Percentiles rank a stretch among this genome's conserved stretches.
Evolutionary conservation across 1,284 basidiomycete species (phyloP).

Genomic region (Leccinum glutinopallens): DNA sequence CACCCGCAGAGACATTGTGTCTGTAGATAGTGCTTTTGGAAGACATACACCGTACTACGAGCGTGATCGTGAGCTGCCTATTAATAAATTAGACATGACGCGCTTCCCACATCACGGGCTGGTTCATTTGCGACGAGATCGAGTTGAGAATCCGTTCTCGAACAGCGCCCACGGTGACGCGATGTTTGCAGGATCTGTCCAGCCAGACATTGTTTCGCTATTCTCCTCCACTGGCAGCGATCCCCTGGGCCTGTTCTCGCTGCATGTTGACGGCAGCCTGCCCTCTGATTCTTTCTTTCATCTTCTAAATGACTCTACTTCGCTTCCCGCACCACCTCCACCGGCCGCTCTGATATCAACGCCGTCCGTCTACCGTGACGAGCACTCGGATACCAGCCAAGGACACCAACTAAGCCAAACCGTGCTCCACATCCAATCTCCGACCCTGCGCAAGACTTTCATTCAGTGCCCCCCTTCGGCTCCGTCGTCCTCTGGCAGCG

Average conservation of each 20-base stretch:
- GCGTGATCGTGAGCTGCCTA: background rate
- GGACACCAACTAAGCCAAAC: conserved; percentile 60
- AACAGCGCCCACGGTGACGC: conserved; percentile 3
- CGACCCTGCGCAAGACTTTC: conserved; percentile 67
- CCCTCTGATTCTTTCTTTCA: conserved; percentile 68
- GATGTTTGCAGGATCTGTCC: conserved; percentile 59
- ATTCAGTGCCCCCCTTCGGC: conserved; percentile 55
- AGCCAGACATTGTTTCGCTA: conserved; percentile 70
- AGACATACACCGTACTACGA: background rate
- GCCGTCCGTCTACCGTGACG: conserved; percentile 34
- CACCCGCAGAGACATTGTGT: conserved; percentile 13
- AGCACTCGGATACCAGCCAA: conserved; percentile 27
- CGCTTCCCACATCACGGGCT: conserved; percentile 2
- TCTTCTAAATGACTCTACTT: conserved; percentile 62
- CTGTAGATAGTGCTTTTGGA: background rate
- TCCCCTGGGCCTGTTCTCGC: conserved; percentile 62
- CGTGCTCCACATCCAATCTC: conserved; percentile 70
- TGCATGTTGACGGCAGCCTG: conserved; percentile 51
- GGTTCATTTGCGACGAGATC: conserved; percentile 25
- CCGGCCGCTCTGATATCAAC: conserved; percentile 49
- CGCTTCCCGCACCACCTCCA: conserved; percentile 49
- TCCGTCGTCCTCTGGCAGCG: conserved; percentile 17
- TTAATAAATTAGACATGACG: conserved; percentile 16
- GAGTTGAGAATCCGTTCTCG: conserved; percentile 22
- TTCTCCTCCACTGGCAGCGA: conserved; percentile 77